Evolutionary conservation across 805 yeast species (phyloP).

Genomic region (Metschnikowia lachancei): DNA sequence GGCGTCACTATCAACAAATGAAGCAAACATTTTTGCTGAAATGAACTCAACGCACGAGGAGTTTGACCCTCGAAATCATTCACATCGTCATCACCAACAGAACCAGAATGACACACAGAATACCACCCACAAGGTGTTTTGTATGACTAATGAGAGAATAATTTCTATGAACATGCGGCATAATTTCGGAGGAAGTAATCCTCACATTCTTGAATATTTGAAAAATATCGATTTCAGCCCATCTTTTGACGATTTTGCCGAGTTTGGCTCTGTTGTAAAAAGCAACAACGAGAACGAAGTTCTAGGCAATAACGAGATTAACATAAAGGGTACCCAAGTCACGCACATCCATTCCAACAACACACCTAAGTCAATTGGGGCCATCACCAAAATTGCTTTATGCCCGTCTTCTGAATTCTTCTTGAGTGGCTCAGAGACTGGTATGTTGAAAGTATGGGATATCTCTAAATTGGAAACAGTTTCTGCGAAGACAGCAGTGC

Average conservation of each 20-base stretch:
- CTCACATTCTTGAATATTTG: conserved; percentile 58
- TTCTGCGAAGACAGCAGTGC: conserved; percentile 40
- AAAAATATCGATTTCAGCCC: conserved; percentile 54
- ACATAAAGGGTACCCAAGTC: conserved; percentile 4
- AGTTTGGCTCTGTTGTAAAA: conserved; percentile 51
- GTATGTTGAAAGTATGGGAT: conserved; percentile 79
- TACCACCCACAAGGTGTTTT: conserved; percentile 31
- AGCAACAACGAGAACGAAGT: conserved; percentile 6
- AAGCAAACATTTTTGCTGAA: conserved; percentile 47
- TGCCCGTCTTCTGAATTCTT: conserved; percentile 65
- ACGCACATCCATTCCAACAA: conserved; percentile 53
- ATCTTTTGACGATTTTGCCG: conserved; percentile 55
- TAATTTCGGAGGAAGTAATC: conserved; percentile 68
- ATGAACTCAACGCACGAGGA: conserved; percentile 31
- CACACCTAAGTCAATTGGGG: conserved; percentile 35
- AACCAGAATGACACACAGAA: conserved; percentile 18
- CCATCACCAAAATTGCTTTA: conserved; percentile 54
- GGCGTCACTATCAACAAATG: conserved; percentile 41
- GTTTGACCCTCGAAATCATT: conserved; percentile 15
- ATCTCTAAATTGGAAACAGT: conserved; percentile 59
- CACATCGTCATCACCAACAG: conserved; percentile 15
- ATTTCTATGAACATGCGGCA: conserved; percentile 41
- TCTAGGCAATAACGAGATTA: background rate
- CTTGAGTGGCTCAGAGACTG: conserved; percentile 75
- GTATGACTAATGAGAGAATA: conserved; percentile 30